Evolutionary conservation across 306 rosid species (phyloP).

Genomic region (Senna siamea): DNA sequence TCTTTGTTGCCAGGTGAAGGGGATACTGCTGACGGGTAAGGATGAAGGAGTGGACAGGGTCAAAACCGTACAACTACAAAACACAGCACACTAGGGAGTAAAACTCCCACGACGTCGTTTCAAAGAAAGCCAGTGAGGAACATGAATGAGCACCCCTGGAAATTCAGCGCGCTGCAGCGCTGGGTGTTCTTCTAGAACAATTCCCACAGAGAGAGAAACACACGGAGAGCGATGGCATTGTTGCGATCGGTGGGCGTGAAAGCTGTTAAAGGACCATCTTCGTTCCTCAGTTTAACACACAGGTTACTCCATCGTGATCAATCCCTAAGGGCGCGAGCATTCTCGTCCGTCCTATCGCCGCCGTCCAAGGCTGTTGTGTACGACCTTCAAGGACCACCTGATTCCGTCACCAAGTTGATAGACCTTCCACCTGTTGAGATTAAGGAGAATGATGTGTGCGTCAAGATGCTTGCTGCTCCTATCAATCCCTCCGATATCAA

Average conservation of each 20-base stretch:
- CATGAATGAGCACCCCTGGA: too few relatives aligned
- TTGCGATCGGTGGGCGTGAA: constrained; percentile 52
- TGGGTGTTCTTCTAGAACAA: too few relatives aligned
- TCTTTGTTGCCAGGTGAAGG: too few relatives aligned
- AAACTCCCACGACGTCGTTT: too few relatives aligned
- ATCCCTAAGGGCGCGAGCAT: constrained; percentile 45
- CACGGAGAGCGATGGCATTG: constrained; percentile 32
- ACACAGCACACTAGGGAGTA: too few relatives aligned
- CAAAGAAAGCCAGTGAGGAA: too few relatives aligned
- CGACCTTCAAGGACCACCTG: constrained; percentile 80
- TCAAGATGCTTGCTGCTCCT: constrained; percentile 89
- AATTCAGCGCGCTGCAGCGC: too few relatives aligned
- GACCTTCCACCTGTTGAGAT: constrained; percentile 64
- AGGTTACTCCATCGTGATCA: constrained; percentile 22
- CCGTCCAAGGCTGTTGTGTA: constrained; percentile 90
- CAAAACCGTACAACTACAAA: too few relatives aligned
- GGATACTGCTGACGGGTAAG: too few relatives aligned
- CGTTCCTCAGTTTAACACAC: constrained; percentile 7
- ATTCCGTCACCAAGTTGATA: constrained; percentile 63
- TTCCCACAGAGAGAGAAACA: too few relatives aligned
- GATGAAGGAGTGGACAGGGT: too few relatives aligned
- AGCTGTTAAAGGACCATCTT: constrained; percentile 29
- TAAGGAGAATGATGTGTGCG: constrained; percentile 82
- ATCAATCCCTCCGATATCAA: constrained; percentile 91
- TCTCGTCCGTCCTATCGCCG: constrained; percentile 70